Conservation (phyloP, 805 yeast genomes). For the Cyberlindnera japonica region DNA sequence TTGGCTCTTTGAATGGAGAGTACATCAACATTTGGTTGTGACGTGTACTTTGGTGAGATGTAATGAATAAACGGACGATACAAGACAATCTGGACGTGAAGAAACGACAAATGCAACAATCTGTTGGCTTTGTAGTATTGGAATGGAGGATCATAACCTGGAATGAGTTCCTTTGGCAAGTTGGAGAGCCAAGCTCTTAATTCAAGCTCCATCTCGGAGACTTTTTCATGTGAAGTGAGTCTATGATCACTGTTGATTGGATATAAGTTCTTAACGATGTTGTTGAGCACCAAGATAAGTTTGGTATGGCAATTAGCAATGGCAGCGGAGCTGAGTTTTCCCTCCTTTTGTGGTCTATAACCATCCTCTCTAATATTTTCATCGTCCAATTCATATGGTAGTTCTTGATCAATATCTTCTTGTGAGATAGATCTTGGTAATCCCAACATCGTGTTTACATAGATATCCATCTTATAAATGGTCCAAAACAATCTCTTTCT, state of each 20-base stretch:
- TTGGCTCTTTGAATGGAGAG: slow-evolving; percentile 70
- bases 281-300: slow-evolving; percentile 63
- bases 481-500: slow-evolving; percentile 87
- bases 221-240: slow-evolving; percentile 33
- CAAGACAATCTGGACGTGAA: slow-evolving; percentile 74
- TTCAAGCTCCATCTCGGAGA: slow-evolving; percentile 63
- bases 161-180: slow-evolving; percentile 68
- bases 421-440: slow-evolving; percentile 73
- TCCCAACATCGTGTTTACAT: slow-evolving; percentile 83
- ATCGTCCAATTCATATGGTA: slow-evolving; percentile 83
- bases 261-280: slow-evolving; percentile 64
- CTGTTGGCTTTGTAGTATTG: slow-evolving; percentile 69
- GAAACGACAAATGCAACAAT: slow-evolving; percentile 63
- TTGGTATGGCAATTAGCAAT: slow-evolving; percentile 85
- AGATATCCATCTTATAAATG: slow-evolving; percentile 84
- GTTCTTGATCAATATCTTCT: slow-evolving; percentile 82
- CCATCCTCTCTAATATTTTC: slow-evolving; percentile 74
- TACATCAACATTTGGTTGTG: slow-evolving; percentile 42
- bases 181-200: slow-evolving; percentile 67
- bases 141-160: slow-evolving; percentile 64
- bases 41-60: slow-evolving; percentile 51
- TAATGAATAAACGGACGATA: slow-evolving; percentile 89
- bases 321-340: slow-evolving; percentile 62
- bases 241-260: slow-evolving; percentile 49
- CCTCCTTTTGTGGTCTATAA: slow-evolving; percentile 45